Percentiles rank a stretch among this genome's conserved stretches.
Conservation (phyloP, 148 eudicot species). For the Polygonum maritimum region DNA sequence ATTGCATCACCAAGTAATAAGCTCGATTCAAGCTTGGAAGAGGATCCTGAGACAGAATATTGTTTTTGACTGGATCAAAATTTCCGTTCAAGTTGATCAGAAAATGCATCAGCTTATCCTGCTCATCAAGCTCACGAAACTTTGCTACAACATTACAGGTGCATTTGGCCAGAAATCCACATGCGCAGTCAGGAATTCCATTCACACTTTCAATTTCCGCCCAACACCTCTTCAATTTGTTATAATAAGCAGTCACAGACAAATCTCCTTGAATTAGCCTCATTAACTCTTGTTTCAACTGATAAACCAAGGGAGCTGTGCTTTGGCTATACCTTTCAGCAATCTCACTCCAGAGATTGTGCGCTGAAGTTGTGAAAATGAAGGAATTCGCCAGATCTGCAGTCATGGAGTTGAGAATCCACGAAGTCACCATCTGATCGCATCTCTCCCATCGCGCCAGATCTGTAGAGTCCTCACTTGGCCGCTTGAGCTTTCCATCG, state of each 20-base stretch:
- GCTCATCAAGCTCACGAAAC: background rate
- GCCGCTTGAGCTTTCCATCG: background rate
- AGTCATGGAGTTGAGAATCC: background rate
- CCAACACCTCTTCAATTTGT: background rate
- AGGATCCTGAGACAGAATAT: too few species aligned
- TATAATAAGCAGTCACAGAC: background rate
- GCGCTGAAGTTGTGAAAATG: background rate
- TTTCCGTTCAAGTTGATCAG: too few species aligned
- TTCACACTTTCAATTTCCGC: background rate
- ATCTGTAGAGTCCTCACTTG: background rate
- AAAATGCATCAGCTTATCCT: too few species aligned
- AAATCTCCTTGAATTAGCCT: background rate
- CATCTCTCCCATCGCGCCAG: background rate
- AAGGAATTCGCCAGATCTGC: background rate
- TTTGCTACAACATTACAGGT: background rate
- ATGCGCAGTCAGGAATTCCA: background rate
- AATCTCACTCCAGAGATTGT: background rate
- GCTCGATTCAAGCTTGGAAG: too few species aligned
- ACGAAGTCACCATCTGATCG: background rate
- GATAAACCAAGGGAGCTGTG: background rate
- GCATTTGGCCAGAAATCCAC: background rate
- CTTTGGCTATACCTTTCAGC: background rate
- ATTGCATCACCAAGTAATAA: too few species aligned
- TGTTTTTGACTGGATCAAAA: too few species aligned
- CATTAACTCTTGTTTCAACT: background rate